Percentiles rank a stretch among this genome's conserved stretches.
phyloP scores from a whole-genome alignment of 1,284 basidiomycete genomes.

The Cutaneotrichosporon cutaneum region DNA sequence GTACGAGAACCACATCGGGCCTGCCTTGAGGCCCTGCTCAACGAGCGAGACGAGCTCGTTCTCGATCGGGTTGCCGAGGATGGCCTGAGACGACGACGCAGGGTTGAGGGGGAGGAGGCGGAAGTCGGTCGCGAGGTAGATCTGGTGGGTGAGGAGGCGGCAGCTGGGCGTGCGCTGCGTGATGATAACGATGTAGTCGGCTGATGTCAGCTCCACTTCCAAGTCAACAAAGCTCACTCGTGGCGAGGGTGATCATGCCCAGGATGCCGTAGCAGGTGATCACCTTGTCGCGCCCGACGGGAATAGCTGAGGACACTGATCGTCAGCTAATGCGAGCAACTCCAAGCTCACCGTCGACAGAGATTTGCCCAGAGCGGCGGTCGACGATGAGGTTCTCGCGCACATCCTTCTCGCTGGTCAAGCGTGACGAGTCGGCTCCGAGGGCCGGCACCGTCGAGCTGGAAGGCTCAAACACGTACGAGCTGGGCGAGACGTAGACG shows the following conservation, averaged over 20 bases:
- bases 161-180: slow-evolving; percentile 79
- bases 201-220: slow-evolving; percentile 53
- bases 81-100: slow-evolving; percentile 64
- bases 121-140: slow-evolving; percentile 89
- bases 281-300: slow-evolving; percentile 53
- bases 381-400: slow-evolving; percentile 54
- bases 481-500: slow-evolving; percentile 50
- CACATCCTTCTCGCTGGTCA: slow-evolving; percentile 46
- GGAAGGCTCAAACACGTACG: slow-evolving; percentile 52
- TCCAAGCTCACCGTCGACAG: slow-evolving; percentile 48
- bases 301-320: slow-evolving; percentile 44
- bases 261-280: slow-evolving; percentile 73
- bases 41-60: slow-evolving; percentile 82
- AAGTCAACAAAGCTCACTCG: slow-evolving; percentile 61
- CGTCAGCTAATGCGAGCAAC: neutral
- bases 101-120: slow-evolving; percentile 78
- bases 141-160: slow-evolving; percentile 74
- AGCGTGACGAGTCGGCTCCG: slow-evolving; percentile 22
- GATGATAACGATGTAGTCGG: slow-evolving; percentile 89
- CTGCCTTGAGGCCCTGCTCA: slow-evolving; percentile 75
- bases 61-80: slow-evolving; percentile 72
- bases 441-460: slow-evolving; percentile 29
- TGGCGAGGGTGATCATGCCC: slow-evolving; percentile 78
- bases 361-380: slow-evolving; percentile 49
- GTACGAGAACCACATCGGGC: slow-evolving; percentile 87